Conservation (phyloP, 805 yeast genomes). For the Blastobotrys chiropterorum region DNA sequence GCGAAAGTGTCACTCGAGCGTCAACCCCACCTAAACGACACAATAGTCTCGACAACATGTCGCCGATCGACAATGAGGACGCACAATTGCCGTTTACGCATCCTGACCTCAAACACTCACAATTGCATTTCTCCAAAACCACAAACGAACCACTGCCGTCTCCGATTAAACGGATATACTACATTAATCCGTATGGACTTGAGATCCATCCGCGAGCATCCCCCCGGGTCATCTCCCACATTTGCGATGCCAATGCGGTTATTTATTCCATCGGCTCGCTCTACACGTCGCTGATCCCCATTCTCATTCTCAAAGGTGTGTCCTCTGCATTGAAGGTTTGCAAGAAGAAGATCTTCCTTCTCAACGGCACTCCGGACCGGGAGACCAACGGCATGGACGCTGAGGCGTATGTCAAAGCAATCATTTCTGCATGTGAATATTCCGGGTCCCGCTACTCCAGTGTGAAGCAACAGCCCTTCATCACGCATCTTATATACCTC, state of each 20-base stretch:
- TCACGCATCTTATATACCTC: slow-evolving; percentile 6
- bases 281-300: slow-evolving; percentile 82
- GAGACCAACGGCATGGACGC: slow-evolving; percentile 72
- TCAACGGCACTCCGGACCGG: slow-evolving; percentile 73
- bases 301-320: slow-evolving; percentile 64
- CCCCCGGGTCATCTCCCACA: slow-evolving; percentile 47
- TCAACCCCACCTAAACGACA: not conserved
- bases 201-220: slow-evolving; percentile 76
- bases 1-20: slow-evolving; percentile 7
- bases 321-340: slow-evolving; percentile 48
- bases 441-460: slow-evolving; percentile 5
- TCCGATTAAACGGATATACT: slow-evolving; percentile 66
- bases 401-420: slow-evolving; percentile 47
- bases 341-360: slow-evolving; percentile 47
- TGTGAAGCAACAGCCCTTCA: slow-evolving; percentile 19
- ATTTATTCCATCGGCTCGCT: slow-evolving; percentile 82
- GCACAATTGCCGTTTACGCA: slow-evolving; percentile 67
- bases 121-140: slow-evolving; percentile 52
- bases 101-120: slow-evolving; percentile 71
- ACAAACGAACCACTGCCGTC: slow-evolving; percentile 58
- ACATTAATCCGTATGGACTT: slow-evolving; percentile 82
- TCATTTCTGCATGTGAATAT: slow-evolving; percentile 44
- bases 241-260: slow-evolving; percentile 43
- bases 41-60: not conserved
- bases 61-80: slow-evolving; percentile 38